A percentile compares a stretch with the other conserved stretches of the same genome.
phyloP scores from a whole-genome alignment of 306 rosid species.

The Carpinus viminea region DNA sequence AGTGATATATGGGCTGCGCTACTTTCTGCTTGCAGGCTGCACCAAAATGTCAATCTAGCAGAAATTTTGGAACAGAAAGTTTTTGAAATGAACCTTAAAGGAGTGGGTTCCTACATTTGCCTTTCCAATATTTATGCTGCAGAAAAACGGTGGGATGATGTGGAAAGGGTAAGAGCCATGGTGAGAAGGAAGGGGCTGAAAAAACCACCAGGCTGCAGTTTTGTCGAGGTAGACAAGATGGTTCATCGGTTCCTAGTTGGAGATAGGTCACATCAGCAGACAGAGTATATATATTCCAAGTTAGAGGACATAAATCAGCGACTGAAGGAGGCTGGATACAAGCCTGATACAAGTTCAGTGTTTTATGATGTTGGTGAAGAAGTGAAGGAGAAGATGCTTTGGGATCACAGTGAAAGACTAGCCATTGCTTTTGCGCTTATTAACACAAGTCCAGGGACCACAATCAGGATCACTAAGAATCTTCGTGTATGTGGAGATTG shows the following conservation, averaged over 20 bases:
- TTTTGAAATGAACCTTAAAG: conserved; percentile 51
- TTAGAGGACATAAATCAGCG: conserved; percentile 44
- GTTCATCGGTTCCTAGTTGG: conserved; percentile 62
- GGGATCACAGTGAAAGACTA: conserved; percentile 61
- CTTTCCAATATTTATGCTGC: conserved; percentile 71
- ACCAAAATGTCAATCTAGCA: conserved; percentile 48
- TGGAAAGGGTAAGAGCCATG: conserved; percentile 49
- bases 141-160: conserved; percentile 59
- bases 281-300: conserved; percentile 45
- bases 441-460: conserved; percentile 43
- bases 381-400: conserved; percentile 62
- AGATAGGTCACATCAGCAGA: conserved; percentile 50
- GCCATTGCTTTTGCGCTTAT: conserved; percentile 61
- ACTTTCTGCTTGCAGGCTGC: conserved; percentile 61
- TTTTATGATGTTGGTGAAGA: conserved; percentile 58
- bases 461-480: conserved; percentile 62
- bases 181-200: conserved; percentile 43
- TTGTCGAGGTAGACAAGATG: conserved; percentile 54
- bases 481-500: conserved; percentile 61
- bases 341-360: conserved; percentile 61
- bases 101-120: conserved; percentile 57
- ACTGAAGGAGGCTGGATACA: conserved; percentile 57
- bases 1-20: conserved; percentile 58
- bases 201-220: conserved; percentile 58
- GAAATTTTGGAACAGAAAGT: conserved; percentile 54